These are phyloP conservation scores for Aureobasidium leucospermi DNA, from an alignment of 2,329 filamentous ascomycete genomes.

Conservation along the genomic window DNA sequence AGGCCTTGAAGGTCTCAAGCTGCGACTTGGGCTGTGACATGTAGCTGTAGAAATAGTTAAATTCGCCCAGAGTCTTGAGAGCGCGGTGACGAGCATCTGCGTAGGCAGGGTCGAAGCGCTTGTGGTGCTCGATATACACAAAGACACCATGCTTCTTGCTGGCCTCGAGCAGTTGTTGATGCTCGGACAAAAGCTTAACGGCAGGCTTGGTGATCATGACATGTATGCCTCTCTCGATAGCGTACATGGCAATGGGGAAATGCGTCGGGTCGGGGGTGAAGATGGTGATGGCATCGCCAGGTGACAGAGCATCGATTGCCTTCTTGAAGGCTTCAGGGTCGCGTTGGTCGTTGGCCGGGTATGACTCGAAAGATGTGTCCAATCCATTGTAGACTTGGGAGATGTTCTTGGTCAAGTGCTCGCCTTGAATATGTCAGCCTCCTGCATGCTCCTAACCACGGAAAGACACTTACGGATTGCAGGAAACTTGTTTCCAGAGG, in stretches of 20 bases:
- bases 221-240: slow-evolving; percentile 79
- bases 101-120: slow-evolving; percentile 91
- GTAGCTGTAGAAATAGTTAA: slow-evolving; percentile 98
- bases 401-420: slow-evolving; percentile 84
- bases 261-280: slow-evolving; percentile 94
- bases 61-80: slow-evolving; percentile 66
- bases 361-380: slow-evolving; percentile 79
- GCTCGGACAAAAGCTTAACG: slow-evolving; percentile 74
- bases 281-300: slow-evolving; percentile 86
- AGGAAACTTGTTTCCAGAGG: slow-evolving; percentile 81
- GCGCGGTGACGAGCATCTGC: slow-evolving; percentile 76
- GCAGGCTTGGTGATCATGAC: slow-evolving; percentile 93
- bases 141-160: slow-evolving; percentile 71
- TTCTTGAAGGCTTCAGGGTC: slow-evolving; percentile 81
- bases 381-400: slow-evolving; percentile 79
- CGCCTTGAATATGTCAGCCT: slow-evolving; percentile 41
- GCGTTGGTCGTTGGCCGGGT: slow-evolving; percentile 62
- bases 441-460: background rate
- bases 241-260: slow-evolving; percentile 85
- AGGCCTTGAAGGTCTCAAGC: slow-evolving; percentile 89
- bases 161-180: slow-evolving; percentile 66
- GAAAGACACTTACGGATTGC: slow-evolving; percentile 62
- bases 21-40: slow-evolving; percentile 91
- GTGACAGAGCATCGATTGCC: slow-evolving; percentile 74
- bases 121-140: slow-evolving; percentile 94